Percentiles rank a stretch among this genome's conserved stretches.
Conservation (phyloP, 768 basidiomycete species). For the Mycena kentingensis region DNA sequence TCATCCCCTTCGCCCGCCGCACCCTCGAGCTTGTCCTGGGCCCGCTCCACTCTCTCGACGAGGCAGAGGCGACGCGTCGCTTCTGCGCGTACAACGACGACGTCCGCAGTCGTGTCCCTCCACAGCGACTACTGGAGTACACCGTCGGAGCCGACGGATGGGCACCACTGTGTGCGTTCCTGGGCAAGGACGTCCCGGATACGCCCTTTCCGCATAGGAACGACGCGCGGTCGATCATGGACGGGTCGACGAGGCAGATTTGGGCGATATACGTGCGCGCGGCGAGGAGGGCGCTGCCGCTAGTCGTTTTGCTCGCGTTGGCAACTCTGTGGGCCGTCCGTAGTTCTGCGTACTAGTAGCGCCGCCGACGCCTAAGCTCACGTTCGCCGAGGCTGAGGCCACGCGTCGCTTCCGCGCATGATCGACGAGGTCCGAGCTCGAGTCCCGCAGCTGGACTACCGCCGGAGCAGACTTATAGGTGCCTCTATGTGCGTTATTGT, state of each 20-base stretch:
- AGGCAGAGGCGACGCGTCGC: not conserved
- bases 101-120: not conserved
- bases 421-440: not conserved
- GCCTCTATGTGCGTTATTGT: constrained; percentile 12
- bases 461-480: constrained; percentile 11
- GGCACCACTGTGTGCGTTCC: constrained; percentile 12
- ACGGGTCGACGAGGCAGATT: constrained; percentile 10
- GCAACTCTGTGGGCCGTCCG: too few relatives aligned
- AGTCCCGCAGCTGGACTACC: not conserved
- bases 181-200: constrained; percentile 10
- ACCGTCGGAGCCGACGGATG: constrained; percentile 11
- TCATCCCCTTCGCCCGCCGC: constrained; percentile 17
- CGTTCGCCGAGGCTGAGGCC: not conserved
- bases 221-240: constrained; percentile 15
- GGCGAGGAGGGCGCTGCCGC: not conserved
- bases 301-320: too few relatives aligned
- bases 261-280: constrained; percentile 11
- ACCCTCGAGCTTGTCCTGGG: constrained; percentile 18
- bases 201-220: constrained; percentile 16
- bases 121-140: constrained; percentile 5
- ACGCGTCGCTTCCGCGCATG: not conserved
- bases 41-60: constrained; percentile 4
- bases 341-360: too few relatives aligned
- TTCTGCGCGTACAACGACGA: not conserved
- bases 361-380: too few relatives aligned